Evolutionary conservation across 768 basidiomycete species (phyloP).

Genomic region (Pulveroboletus sp.): DNA sequence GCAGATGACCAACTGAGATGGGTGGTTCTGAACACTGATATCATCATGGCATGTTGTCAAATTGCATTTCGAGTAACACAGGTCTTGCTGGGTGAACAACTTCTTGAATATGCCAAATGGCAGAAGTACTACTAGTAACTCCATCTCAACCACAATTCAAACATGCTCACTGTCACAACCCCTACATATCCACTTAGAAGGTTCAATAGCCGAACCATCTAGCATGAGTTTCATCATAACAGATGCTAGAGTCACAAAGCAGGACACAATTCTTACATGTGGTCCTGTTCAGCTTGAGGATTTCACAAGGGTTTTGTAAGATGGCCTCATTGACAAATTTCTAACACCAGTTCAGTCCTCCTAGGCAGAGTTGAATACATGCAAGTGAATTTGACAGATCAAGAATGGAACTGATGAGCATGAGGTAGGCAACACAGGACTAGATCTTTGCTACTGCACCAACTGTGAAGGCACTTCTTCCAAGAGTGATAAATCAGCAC

Average conservation of each 20-base stretch:
- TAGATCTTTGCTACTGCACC: constrained; percentile 66
- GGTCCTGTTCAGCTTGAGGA: constrained; percentile 79
- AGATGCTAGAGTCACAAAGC: constrained; percentile 91
- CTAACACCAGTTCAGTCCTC: too few relatives aligned
- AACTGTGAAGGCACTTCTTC: constrained; percentile 69
- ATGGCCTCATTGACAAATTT: too few relatives aligned
- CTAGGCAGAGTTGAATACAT: too few relatives aligned
- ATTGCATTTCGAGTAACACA: constrained; percentile 81
- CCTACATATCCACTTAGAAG: constrained; percentile 63
- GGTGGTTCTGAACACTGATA: constrained; percentile 89
- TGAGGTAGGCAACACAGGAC: constrained; percentile 90
- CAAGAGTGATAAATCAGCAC: constrained; percentile 54
- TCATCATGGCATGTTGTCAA: constrained; percentile 79
- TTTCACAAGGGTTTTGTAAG: too few relatives aligned
- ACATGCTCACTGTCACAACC: constrained; percentile 86
- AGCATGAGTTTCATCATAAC: constrained; percentile 85
- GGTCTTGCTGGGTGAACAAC: constrained; percentile 82
- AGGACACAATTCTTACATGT: constrained; percentile 85
- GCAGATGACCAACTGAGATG: constrained; percentile 69
- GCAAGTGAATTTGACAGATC: too few relatives aligned
- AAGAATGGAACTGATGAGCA: constrained; percentile 72
- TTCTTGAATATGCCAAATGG: constrained; percentile 62
- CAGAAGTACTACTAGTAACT: constrained; percentile 75
- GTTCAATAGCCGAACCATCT: constrained; percentile 42
- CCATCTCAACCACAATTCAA: constrained; percentile 77